These are phyloP conservation scores for Solanum sitiens DNA, from an alignment of 257 asterid genomes.

Conservation along the genomic window DNA sequence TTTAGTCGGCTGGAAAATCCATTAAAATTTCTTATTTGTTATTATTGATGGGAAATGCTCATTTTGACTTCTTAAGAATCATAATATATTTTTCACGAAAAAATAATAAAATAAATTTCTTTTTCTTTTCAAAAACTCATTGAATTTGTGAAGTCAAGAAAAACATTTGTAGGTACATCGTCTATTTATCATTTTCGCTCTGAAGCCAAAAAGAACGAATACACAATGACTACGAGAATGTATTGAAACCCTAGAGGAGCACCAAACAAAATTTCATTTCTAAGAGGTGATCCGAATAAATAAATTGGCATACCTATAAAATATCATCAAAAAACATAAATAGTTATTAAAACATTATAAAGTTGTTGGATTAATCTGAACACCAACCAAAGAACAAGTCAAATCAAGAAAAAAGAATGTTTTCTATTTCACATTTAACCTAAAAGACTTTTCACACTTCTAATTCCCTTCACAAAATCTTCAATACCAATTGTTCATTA, in stretches of 20 bases:
- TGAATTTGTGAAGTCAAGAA: background rate
- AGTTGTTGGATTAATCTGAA: background rate
- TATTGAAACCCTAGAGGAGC: background rate
- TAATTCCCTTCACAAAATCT: background rate
- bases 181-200: background rate
- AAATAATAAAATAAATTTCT: background rate
- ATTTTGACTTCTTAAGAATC: background rate
- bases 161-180: background rate
- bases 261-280: background rate
- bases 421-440: background rate
- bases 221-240: background rate
- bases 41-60: background rate
- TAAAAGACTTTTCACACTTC: background rate
- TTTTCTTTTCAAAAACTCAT: background rate
- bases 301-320: background rate
- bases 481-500: background rate
- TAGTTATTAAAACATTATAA: background rate
- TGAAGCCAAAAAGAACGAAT: background rate
- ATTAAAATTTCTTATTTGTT: background rate
- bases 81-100: background rate
- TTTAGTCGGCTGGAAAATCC: background rate
- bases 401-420: background rate
- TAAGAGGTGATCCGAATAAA: background rate
- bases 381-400: background rate
- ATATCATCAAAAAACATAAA: background rate